Conservation (phyloP, 441 rosid genomes). For the Isatis lusitanica region DNA sequence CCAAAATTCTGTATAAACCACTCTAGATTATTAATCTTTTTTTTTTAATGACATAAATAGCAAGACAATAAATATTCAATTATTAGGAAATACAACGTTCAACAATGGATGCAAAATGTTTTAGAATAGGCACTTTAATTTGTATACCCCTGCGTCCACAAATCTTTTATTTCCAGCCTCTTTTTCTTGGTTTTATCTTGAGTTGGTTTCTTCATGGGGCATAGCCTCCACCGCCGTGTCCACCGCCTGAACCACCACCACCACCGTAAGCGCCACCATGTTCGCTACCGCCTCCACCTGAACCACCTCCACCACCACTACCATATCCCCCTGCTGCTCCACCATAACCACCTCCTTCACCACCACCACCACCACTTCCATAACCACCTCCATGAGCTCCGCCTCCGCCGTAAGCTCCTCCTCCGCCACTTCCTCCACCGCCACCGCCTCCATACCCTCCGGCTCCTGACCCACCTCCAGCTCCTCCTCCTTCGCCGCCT, state of each 20-base stretch:
- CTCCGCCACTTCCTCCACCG: constrained; percentile 48
- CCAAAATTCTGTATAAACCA: neutral
- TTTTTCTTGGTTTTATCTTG: neutral
- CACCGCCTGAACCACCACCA: constrained; percentile 39
- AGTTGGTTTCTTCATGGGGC: constrained; percentile 34
- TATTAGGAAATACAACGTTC: constrained; percentile 29
- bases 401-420: constrained; percentile 38
- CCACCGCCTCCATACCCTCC: constrained; percentile 50
- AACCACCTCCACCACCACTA: constrained; percentile 39
- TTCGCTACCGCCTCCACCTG: constrained; percentile 40
- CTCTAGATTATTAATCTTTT: neutral
- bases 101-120: constrained; percentile 35
- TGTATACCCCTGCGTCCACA: constrained; percentile 32
- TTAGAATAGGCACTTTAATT: constrained; percentile 23
- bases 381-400: constrained; percentile 45
- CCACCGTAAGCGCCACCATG: constrained; percentile 40
- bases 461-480: constrained; percentile 47
- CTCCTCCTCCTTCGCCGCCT: constrained; percentile 46
- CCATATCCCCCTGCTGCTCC: constrained; percentile 41
- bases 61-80: constrained; percentile 20
- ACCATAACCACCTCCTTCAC: constrained; percentile 38
- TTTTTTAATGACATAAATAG: neutral
- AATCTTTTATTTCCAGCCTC: constrained; percentile 18
- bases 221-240: constrained; percentile 39
- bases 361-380: constrained; percentile 45